Evolutionary conservation across 1,284 basidiomycete genomes (phyloP).

Genomic region (Salmacisia buchloeana): DNA sequence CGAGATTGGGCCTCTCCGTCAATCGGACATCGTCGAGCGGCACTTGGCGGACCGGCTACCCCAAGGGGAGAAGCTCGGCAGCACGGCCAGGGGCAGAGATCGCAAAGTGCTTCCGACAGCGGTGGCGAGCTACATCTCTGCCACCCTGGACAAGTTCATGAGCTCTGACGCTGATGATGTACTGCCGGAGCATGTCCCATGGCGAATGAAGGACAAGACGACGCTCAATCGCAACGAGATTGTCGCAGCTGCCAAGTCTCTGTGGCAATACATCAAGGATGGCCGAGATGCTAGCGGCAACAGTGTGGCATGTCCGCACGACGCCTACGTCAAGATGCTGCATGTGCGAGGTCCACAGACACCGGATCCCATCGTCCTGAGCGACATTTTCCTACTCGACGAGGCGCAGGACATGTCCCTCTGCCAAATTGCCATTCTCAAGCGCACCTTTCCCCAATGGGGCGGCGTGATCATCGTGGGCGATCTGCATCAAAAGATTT

Average conservation of each 20-base stretch:
- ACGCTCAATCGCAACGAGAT: slow-evolving; percentile 28
- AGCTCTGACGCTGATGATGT: slow-evolving; percentile 32
- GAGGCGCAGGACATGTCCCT: slow-evolving; percentile 44
- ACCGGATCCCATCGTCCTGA: slow-evolving; percentile 26
- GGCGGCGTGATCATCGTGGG: slow-evolving; percentile 39
- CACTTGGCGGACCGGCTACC: slow-evolving; percentile 28
- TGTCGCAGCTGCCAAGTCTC: slow-evolving; percentile 22
- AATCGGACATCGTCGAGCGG: slow-evolving; percentile 27
- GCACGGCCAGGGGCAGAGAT: slow-evolving; percentile 12
- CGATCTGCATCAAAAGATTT: slow-evolving; percentile 45
- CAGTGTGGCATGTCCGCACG: slow-evolving; percentile 35
- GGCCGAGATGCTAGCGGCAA: slow-evolving; percentile 22
- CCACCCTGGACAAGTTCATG: slow-evolving; percentile 37
- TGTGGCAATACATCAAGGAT: slow-evolving; percentile 33
- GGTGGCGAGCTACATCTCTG: slow-evolving; percentile 37
- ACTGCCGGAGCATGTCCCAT: slow-evolving; percentile 31
- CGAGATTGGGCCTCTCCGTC: slow-evolving; percentile 29
- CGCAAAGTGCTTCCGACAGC: slow-evolving; percentile 29
- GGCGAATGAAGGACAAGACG: slow-evolving; percentile 27
- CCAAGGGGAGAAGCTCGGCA: slow-evolving; percentile 18
- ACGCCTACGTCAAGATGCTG: slow-evolving; percentile 43
- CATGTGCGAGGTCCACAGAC: slow-evolving; percentile 30
- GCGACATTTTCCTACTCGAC: slow-evolving; percentile 36
- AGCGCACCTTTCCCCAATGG: slow-evolving; percentile 31
- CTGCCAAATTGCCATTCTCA: slow-evolving; percentile 36